Evolutionary conservation across 148 eudicot genomes (phyloP), one percentile per base, ranked within the genome.

Genomic region (Rhododendron simsii): DNA sequence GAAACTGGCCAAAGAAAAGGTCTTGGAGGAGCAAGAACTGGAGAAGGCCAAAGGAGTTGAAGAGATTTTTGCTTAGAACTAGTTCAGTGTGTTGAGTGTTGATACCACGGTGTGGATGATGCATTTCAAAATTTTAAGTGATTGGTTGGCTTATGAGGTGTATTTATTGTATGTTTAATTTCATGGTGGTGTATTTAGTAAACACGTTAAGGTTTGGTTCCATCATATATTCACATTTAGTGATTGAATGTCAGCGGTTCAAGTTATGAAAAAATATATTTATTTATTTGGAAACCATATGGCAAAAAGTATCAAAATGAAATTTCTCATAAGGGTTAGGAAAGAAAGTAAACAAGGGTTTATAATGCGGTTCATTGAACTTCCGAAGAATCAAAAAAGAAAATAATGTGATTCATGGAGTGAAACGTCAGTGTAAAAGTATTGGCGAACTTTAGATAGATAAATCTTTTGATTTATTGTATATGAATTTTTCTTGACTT

Each of bases 1-100:
- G 88, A 88, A 88, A 80, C 18, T 86, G 86, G 90, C 88, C 33
- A 88, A 88, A 61, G 90, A 88, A 48, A 86, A 88, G 74, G 71
- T 48, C 53, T 76, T 88, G 78, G 80, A 87, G 74, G 89, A 87
- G 21, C 85, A 85, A 18, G 85, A 89, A 15, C 4, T 59, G 61
- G 89, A 77, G 80, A 77, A 77, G 80, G 51, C 80, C 80, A 77
- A 77, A 48, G 51, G 51, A 44, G 51, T 7, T 21, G 50, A 44
- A 20, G 80, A 77, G 50, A 89, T 91, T 53, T 86, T 91, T 47
- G 92, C 92, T 75, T 91, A 71, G 41, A 33, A 71, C 76, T 5
- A 14, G 76, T 71, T 39, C 41, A 39, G 7, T 13, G 7, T 71
- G 0, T 26, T 7, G 16, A 23, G 33, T 26, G 15, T 71, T 30